Evolutionary conservation across 108 stramenopile species (phyloP).

Genomic region (Conticribra weissflogii): DNA sequence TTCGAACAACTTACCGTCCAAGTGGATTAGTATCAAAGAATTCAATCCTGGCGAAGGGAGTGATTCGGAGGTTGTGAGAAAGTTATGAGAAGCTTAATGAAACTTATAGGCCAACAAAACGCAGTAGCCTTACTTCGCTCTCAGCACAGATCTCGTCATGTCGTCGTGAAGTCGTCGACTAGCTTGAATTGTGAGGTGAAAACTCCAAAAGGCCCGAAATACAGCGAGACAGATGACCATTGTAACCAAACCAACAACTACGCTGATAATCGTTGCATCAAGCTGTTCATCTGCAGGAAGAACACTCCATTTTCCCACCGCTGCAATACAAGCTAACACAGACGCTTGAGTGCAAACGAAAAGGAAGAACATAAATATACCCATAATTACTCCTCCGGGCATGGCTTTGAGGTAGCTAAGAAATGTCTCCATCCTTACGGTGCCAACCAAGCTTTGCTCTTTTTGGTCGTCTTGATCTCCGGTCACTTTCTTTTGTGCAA

Average conservation of each 20-base stretch:
- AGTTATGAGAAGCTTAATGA: too few relatives aligned
- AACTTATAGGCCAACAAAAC: too few relatives aligned
- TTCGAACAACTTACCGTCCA: too few relatives aligned
- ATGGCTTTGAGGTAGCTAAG: constrained; percentile 68
- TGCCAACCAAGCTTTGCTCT: constrained; percentile 76
- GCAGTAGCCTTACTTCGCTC: too few relatives aligned
- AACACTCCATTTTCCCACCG: constrained; percentile 73
- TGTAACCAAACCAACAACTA: constrained; percentile 53
- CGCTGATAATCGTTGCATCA: constrained; percentile 47
- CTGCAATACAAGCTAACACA: constrained; percentile 59
- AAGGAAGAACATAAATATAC: constrained; percentile 52
- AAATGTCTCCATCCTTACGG: constrained; percentile 76
- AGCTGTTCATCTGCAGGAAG: constrained; percentile 52
- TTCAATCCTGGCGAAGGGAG: too few relatives aligned
- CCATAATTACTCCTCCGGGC: constrained; percentile 62
- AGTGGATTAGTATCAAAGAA: constrained; percentile 95
- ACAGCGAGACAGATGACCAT: constrained; percentile 52
- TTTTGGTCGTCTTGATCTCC: constrained; percentile 52
- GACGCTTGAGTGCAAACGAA: constrained; percentile 67
- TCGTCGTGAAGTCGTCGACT: constrained; percentile 77
- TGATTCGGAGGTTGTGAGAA: too few relatives aligned
- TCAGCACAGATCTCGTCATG: constrained; percentile 78
- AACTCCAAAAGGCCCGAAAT: constrained; percentile 59
- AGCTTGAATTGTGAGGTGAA: constrained; percentile 62
- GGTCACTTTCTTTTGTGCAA: constrained; percentile 6